A percentile compares a stretch with the other conserved stretches of the same genome.
These are phyloP conservation scores for Pyrus bretschneideri DNA, from an alignment of 306 rosid species.

Conservation along the genomic window DNA sequence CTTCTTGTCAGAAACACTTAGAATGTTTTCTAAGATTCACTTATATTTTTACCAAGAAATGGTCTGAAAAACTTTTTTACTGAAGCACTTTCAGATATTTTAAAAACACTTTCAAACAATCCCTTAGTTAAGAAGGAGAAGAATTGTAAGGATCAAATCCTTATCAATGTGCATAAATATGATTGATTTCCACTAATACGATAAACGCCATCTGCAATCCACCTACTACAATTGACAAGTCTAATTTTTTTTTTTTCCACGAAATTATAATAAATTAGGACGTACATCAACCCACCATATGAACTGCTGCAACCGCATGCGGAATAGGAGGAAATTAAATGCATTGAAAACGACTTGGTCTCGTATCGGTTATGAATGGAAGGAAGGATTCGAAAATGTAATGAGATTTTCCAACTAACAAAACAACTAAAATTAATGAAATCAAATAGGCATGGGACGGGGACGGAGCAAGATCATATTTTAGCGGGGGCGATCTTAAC, in stretches of 20 bases:
- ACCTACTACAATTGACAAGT: background rate
- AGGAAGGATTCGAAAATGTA: background rate
- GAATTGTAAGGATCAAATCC: too few species aligned
- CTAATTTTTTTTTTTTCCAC: background rate
- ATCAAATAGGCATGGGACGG: background rate
- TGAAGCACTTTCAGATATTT: too few species aligned
- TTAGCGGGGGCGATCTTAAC: too few species aligned
- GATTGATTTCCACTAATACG: too few species aligned
- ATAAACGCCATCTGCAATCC: too few species aligned
- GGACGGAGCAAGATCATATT: too few species aligned
- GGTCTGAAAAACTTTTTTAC: too few species aligned
- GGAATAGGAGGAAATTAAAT: background rate
- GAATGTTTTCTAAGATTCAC: too few species aligned
- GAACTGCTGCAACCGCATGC: background rate
- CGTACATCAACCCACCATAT: background rate
- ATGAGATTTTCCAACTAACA: background rate
- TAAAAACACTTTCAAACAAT: too few species aligned
- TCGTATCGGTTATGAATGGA: background rate
- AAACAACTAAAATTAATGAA: background rate
- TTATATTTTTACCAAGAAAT: too few species aligned
- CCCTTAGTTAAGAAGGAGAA: rapidly evolving
- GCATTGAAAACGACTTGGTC: background rate
- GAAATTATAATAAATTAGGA: background rate
- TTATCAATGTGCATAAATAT: too few species aligned
- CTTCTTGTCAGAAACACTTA: too few species aligned